Base-by-base conservation (phyloP, 768 basidiomycete species). In the Leccinellum luteum region DNA sequence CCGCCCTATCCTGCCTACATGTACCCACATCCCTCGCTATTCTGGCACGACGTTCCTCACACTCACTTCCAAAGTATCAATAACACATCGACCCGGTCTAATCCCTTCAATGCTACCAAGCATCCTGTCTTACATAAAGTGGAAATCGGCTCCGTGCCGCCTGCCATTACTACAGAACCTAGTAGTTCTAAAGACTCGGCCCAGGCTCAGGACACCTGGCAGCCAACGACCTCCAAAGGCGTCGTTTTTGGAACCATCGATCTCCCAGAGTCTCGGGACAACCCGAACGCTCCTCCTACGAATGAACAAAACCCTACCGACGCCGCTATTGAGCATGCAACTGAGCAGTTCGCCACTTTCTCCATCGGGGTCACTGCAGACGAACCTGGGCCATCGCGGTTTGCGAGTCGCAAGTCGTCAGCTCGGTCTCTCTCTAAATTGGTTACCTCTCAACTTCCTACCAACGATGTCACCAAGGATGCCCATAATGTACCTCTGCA, bases 161-260 rank as follows among this genome's bases (percentile, higher is more conserved):
- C 69, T 21, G 6, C 44, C 31, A 49, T 66, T 54, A 60, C 57
- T 51, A 50, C 58, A 57, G 62, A 66, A 25, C 5, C 59, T 17
- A 35, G 43, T 15, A 41, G 43, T 41, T 59, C 60, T 23, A 52
- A 54, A 30, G 54, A 43, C 34, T 21, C 49, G 19, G 38, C 55
- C 10, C 53, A 56, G 35, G n/a, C 14, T 19, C 59, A 52, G 50
- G 64, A 62, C 12, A 44, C 47, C 12, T 53, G 6, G 32, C 61
- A 60, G 14, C 47, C 48, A 3, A 63, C 17, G 19, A 31, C 59
- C 9, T 31, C 67, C 35, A 65, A 55, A 60, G 70, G 72, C 51
- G 76, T 85, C 41, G 73, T 82, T 6, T 85, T 85, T 64, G 84
- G 84, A 7, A 83, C 78, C 53, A 81, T 84, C 54, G 71, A 69